phyloP scores from a whole-genome alignment of 257 asterid genomes.

The Nicotiana attenuata region DNA sequence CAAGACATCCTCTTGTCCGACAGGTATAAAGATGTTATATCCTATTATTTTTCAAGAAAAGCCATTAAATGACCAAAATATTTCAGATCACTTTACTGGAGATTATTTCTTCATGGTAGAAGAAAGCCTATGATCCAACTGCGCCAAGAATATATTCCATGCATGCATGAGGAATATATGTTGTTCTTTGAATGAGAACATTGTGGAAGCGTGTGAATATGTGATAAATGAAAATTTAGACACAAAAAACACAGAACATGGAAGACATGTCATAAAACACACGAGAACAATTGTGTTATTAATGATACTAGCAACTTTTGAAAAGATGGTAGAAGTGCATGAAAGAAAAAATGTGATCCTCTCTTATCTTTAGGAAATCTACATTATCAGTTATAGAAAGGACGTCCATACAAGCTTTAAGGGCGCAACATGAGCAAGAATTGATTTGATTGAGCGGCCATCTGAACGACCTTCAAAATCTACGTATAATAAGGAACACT shows the following conservation, averaged over 20 bases:
- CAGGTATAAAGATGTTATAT: background rate
- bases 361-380: background rate
- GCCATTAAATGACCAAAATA: background rate
- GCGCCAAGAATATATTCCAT: background rate
- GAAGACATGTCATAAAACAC: background rate
- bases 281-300: background rate
- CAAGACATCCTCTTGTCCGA: background rate
- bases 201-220: background rate
- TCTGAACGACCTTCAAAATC: conserved; percentile 99
- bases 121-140: background rate
- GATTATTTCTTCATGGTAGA: background rate
- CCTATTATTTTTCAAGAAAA: background rate
- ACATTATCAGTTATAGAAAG: conserved; percentile 1
- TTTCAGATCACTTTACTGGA: conserved; percentile 8
- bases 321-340: background rate
- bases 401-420: conserved; percentile 73
- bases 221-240: background rate
- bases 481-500: conserved; percentile 78
- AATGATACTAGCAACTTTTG: background rate
- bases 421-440: conserved; percentile 86
- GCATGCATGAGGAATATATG: background rate
- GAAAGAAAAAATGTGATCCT: background rate
- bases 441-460: conserved; percentile 93
- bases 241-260: background rate
- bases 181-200: background rate